These are phyloP conservation scores for Phytophthora constricta DNA, from an alignment of 352 stramenopile genomes.

Conservation along the genomic window DNA sequence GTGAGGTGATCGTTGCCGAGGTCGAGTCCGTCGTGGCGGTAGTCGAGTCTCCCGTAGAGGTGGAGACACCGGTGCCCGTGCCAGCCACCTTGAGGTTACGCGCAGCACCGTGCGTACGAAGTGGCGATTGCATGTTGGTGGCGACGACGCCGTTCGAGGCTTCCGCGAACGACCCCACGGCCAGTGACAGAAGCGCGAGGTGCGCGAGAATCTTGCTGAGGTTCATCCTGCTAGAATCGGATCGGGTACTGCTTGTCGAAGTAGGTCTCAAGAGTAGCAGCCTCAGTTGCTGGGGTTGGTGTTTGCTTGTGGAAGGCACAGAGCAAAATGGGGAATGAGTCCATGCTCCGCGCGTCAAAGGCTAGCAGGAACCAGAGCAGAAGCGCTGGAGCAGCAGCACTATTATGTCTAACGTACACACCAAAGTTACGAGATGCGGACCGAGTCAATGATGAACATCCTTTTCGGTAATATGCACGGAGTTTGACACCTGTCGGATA, in stretches of 20 bases:
- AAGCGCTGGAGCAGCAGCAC: too few species aligned
- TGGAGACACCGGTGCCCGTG: constrained; percentile 27
- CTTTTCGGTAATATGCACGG: constrained; percentile 32
- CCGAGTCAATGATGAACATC: constrained; percentile 20
- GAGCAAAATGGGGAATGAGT: constrained; percentile 39
- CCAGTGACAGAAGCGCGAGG: constrained; percentile 30
- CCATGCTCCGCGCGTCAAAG: too few species aligned
- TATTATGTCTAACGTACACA: too few species aligned
- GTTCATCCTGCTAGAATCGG: constrained; percentile 37
- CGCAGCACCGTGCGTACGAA: not conserved
- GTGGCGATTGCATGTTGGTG: constrained; percentile 7
- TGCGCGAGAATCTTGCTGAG: constrained; percentile 38
- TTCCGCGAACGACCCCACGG: constrained; percentile 24
- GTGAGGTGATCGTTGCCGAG: constrained; percentile 14
- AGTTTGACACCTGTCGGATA: constrained; percentile 17
- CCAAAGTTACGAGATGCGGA: constrained; percentile 12
- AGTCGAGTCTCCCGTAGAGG: constrained; percentile 17
- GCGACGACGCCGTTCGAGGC: constrained; percentile 4
- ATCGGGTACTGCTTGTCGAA: constrained; percentile 16
- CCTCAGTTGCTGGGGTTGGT: constrained; percentile 11
- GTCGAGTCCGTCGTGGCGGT: too few species aligned
- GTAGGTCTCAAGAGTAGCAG: constrained; percentile 11
- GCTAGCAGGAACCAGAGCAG: too few species aligned
- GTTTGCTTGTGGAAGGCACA: constrained; percentile 10
- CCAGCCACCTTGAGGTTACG: constrained; percentile 25